Percentiles rank a stretch among this genome's conserved stretches.
These are phyloP conservation scores for Termitomyces bulborhizus DNA, from an alignment of 768 basidiomycete genomes.

Conservation along the genomic window DNA sequence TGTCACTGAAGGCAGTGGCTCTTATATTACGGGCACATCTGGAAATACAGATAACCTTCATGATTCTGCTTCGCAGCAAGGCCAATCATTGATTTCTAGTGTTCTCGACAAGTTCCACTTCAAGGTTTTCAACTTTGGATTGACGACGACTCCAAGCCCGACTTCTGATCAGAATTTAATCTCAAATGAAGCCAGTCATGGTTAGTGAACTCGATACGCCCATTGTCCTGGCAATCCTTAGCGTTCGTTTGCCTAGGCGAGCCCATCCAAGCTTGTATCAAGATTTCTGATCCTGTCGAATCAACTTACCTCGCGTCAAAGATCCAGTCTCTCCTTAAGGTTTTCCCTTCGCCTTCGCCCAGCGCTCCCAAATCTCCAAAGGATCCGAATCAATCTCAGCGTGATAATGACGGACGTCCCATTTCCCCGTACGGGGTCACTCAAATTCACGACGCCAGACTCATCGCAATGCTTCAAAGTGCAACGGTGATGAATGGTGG, in stretches of 20 bases:
- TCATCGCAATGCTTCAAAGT: slow-evolving; percentile 42
- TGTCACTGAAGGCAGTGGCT: neutral
- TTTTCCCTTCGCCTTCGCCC: slow-evolving; percentile 1
- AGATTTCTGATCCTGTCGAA: slow-evolving; percentile 23
- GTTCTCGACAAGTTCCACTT: neutral
- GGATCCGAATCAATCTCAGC: slow-evolving; percentile 1
- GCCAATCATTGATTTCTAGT: neutral
- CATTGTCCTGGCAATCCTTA: neutral
- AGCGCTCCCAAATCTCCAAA: neutral
- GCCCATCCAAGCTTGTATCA: neutral
- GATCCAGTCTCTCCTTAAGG: slow-evolving; percentile 30
- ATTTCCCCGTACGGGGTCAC: slow-evolving; percentile 27
- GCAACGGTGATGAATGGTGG: slow-evolving; percentile 49
- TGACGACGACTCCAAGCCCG: neutral
- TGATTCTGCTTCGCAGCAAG: neutral
- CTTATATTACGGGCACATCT: neutral
- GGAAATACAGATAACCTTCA: neutral
- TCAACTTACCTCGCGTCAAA: slow-evolving; percentile 40
- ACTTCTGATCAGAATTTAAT: neutral
- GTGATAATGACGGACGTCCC: slow-evolving; percentile 14
- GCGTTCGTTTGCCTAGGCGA: neutral
- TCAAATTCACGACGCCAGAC: slow-evolving; percentile 34
- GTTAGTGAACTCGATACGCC: neutral
- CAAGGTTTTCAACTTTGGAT: neutral
- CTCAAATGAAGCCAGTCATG: neutral